Evolutionary conservation across 2,329 filamentous ascomycete species (phyloP), one percentile per base, ranked within the genome.

Genomic region (Pseudopithomyces chartarum): DNA sequence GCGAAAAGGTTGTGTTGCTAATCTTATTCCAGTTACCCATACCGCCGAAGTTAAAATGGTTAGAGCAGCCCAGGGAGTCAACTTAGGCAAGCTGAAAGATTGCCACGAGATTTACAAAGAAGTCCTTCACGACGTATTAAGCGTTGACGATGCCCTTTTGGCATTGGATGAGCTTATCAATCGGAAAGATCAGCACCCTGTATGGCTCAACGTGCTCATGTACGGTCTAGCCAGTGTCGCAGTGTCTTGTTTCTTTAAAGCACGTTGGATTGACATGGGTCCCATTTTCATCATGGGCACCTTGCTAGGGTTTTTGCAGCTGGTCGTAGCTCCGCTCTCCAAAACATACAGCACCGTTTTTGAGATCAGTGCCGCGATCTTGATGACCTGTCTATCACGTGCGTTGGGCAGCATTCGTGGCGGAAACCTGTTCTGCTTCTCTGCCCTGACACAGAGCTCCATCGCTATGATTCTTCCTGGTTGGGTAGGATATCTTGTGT

Each of bases 1-100:
- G 36, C 26, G 19, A 12, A 15, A 36, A 33, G 19, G 20, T 17
- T 2, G 19, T 10, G 7, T 19, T 48, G 46, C 53, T 50, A 22
- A 51, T 15, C 40, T 17, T 7, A 22, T 1, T 3, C 70, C 76
- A 7, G 71, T 81, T 2, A 90, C 88, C 0, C 89, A 92, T 66
- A 91, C 89, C 0, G 88, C 89, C n/a, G 89, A 91, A 70, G 89
- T 92, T 61, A 90, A 90, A 76, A 82, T 92, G 42, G 86, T 92
- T 13, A 85, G 87, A n/a, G 83, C 85, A 0, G 76, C 79, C 0
- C 88, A 91, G 66, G 89, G 88, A 1, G 82, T 92, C 22, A 87
- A 92, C 68, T 80, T 93, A 0, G 89, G 88, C 34, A 89, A 88
- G 66, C 83, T 92, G 23, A 83, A 88, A 47, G 90, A 92, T 63